Percentiles rank a stretch among this genome's conserved stretches.
These are phyloP conservation scores for Ophiosphaerella korrae DNA, from an alignment of 2,329 filamentous ascomycete species.

Conservation along the genomic window DNA sequence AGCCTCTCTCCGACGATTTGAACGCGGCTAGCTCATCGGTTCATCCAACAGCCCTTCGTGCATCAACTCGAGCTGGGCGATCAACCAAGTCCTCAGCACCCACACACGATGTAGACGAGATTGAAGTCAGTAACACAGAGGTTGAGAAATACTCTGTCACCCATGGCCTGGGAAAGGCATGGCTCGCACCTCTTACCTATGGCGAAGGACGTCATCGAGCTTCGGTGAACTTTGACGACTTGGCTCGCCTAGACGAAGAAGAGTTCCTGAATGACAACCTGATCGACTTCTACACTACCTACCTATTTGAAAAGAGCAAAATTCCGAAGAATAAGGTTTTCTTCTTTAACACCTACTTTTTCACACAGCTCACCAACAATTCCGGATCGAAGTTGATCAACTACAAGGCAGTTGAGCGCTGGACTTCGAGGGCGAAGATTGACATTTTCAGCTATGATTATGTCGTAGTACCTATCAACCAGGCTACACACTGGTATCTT, in stretches of 20 bases:
- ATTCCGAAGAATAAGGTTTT: slow-evolving; percentile 69
- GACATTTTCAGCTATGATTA: slow-evolving; percentile 88
- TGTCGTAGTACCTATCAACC: slow-evolving; percentile 89
- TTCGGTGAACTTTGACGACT: slow-evolving; percentile 72
- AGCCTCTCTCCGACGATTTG: neutral
- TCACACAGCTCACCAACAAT: slow-evolving; percentile 70
- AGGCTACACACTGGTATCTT: slow-evolving; percentile 86
- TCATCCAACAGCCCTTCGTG: neutral
- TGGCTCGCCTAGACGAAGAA: slow-evolving; percentile 78
- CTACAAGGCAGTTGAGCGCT: slow-evolving; percentile 82
- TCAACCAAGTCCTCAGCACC: slow-evolving; percentile 12
- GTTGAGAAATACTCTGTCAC: slow-evolving; percentile 25
- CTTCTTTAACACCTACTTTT: slow-evolving; percentile 95
- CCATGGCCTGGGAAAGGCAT: slow-evolving; percentile 33
- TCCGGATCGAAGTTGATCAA: slow-evolving; percentile 66
- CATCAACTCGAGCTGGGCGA: slow-evolving; percentile 11
- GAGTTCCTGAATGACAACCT: slow-evolving; percentile 93
- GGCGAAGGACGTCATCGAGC: slow-evolving; percentile 66
- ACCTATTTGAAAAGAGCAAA: slow-evolving; percentile 44
- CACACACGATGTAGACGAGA: neutral
- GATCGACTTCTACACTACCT: slow-evolving; percentile 81
- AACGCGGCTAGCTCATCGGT: neutral
- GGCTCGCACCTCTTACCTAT: slow-evolving; percentile 63
- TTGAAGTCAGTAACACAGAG: neutral
- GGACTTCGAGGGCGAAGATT: slow-evolving; percentile 73